Evolutionary conservation across 2,329 filamentous ascomycete genomes (phyloP), one percentile per base, ranked within the genome.

Genomic region (Colletotrichum lentis): DNA sequence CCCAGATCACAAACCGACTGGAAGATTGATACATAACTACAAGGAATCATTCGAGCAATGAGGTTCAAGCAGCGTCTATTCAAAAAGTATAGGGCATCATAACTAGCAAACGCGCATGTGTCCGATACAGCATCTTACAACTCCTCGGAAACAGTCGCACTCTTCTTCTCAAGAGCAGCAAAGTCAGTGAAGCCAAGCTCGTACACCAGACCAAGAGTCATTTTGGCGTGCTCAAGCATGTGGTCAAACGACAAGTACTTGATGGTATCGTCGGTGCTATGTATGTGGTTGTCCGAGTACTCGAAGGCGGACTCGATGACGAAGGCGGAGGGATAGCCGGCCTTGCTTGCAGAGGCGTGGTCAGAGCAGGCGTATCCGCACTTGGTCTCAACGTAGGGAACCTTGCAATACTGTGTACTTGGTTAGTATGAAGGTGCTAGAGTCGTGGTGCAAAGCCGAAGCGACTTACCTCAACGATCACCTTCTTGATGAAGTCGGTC

Each of bases 401-500:
- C 96, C 60, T 89, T 86, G 81, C 94, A 97, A 83, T 98, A 98
- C 82, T 90, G 69, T n/a, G 14, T 5, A 35, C 18, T 43, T 69
- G 56, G 60, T 61, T 69, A 66, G 65, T 57, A 55, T 7, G 3
- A 18, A 49, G 73, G 31, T 69, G 78, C 76, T 74, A 77, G 3
- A 37, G 44, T 20, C 39, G 16, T 7, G 31, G 12, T 22, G 16
- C 12, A 37, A 16, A 20, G n/a, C 10, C 14, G 10, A 24, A 18
- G 37, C 50, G 24, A 53, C 80, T 72, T 80, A 86, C 85, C 74
- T 88, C 88, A 39, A 88, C 90, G 71, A 97, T 91, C 69, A 97
- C 87, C 74, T 90, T 86, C 85, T 97, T 97, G 84, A 97, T 95
- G 78, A 97, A 98, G 8, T 86, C 84, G 5, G 95, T 98, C 73